Conservation (phyloP, 495 filamentous ascomycete species). For the Immersiella caudata region DNA sequence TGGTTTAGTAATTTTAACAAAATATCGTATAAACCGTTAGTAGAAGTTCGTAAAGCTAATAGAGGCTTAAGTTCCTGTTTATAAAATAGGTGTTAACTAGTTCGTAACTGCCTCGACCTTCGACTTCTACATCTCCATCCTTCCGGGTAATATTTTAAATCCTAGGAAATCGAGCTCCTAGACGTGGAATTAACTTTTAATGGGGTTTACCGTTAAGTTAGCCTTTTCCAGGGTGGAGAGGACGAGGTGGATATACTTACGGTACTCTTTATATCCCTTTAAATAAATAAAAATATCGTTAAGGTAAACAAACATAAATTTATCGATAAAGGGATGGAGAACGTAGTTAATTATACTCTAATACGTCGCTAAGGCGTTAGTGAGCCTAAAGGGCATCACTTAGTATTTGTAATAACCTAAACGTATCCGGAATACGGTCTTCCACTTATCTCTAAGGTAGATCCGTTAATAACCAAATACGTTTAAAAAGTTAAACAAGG, state of each 20-base stretch:
- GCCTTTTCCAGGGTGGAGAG: not conserved
- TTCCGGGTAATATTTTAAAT: not conserved
- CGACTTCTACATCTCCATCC: not conserved
- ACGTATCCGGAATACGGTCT: not conserved
- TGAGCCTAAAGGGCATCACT: not conserved
- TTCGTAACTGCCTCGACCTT: constrained; percentile 15
- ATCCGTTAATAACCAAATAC: not conserved
- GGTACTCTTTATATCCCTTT: not conserved
- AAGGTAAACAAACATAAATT: not conserved
- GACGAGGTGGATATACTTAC: not conserved
- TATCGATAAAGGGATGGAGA: not conserved
- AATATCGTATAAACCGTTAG: constrained; percentile 13
- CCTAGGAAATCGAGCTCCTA: not conserved
- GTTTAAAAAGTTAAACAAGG: not conserved
- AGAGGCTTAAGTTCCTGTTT: not conserved
- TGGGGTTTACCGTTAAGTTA: not conserved
- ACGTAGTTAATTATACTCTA: not conserved
- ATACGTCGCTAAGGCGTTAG: not conserved
- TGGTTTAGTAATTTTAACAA: not conserved
- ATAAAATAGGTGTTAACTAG: not conserved
- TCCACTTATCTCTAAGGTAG: not conserved
- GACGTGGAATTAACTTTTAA: not conserved
- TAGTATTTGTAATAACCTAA: not conserved
- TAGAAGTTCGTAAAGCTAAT: constrained; percentile 26
- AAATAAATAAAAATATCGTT: not conserved